Evolutionary conservation across 2,329 filamentous ascomycete genomes (phyloP).

Genomic region (Alternaria arbusti): DNA sequence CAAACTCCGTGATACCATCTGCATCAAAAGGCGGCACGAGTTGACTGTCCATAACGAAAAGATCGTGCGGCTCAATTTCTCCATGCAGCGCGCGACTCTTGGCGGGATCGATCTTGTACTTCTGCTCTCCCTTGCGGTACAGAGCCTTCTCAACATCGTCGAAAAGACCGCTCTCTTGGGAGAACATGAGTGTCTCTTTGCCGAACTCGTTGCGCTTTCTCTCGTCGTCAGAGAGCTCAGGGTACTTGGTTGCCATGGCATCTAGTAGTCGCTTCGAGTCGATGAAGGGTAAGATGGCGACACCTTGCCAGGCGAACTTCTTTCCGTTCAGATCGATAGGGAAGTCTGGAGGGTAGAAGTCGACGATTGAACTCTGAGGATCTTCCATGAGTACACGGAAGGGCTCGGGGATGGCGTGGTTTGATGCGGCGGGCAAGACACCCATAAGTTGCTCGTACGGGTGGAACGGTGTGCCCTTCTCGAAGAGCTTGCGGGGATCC

Average conservation of each 20-base stretch:
- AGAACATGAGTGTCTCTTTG: slow-evolving; percentile 81
- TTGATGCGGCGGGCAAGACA: slow-evolving; percentile 90
- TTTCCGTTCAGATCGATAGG: slow-evolving; percentile 94
- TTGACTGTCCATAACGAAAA: slow-evolving; percentile 82
- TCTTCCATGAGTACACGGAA: slow-evolving; percentile 93
- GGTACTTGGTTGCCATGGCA: slow-evolving; percentile 84
- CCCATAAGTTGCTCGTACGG: slow-evolving; percentile 99
- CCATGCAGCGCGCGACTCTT: slow-evolving; percentile 81
- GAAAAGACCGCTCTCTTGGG: slow-evolving; percentile 84
- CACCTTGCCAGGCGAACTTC: slow-evolving; percentile 98
- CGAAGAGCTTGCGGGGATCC: slow-evolving; percentile 71
- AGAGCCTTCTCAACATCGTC: slow-evolving; percentile 83
- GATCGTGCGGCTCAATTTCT: slow-evolving; percentile 78
- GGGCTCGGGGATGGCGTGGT: slow-evolving; percentile 84
- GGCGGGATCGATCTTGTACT: slow-evolving; percentile 75
- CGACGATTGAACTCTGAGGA: slow-evolving; percentile 87
- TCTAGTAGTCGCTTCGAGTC: slow-evolving; percentile 84
- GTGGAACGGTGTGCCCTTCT: slow-evolving; percentile 82
- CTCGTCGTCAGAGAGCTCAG: slow-evolving; percentile 78
- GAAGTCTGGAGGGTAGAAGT: slow-evolving; percentile 97
- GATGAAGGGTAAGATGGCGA: slow-evolving; percentile 93
- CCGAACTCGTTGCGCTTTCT: slow-evolving; percentile 78
- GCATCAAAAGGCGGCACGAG: slow-evolving; percentile 79
- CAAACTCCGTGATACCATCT: slow-evolving; percentile 49
- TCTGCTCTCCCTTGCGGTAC: slow-evolving; percentile 76